phyloP scores from a whole-genome alignment of 768 basidiomycete genomes.

The Serendipita vermifera region DNA sequence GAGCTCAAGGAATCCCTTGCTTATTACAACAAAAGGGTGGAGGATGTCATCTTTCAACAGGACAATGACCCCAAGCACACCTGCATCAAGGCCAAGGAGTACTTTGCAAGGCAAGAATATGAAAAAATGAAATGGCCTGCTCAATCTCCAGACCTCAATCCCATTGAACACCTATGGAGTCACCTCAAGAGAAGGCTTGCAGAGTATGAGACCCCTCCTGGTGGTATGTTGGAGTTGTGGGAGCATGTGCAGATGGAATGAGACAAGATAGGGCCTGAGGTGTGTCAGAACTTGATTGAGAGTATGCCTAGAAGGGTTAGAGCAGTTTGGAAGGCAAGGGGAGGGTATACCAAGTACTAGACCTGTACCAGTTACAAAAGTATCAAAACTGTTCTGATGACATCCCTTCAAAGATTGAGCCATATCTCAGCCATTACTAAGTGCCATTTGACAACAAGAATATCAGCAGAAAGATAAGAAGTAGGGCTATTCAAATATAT shows the following conservation, averaged over 20 bases:
- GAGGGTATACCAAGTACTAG: slow-evolving; percentile 10
- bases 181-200: slow-evolving; percentile 19
- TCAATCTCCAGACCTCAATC: slow-evolving; percentile 27
- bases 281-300: neutral
- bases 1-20: neutral
- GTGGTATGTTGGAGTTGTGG: slow-evolving; percentile 20
- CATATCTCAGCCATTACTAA: neutral
- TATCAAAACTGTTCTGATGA: slow-evolving; percentile 3
- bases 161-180: slow-evolving; percentile 26
- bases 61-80: slow-evolving; percentile 17
- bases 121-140: slow-evolving; percentile 24
- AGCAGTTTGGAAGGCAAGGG: neutral
- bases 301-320: slow-evolving; percentile 6
- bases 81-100: slow-evolving; percentile 18
- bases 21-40: neutral
- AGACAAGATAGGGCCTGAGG: neutral
- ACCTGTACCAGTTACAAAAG: too few relatives aligned
- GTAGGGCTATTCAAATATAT: too few relatives aligned
- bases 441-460: neutral
- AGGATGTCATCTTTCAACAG: slow-evolving; percentile 11
- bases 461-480: too few relatives aligned
- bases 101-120: slow-evolving; percentile 23
- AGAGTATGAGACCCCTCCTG: slow-evolving; percentile 14
- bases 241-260: slow-evolving; percentile 5
- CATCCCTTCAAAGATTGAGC: neutral